Evolutionary conservation across 495 filamentous ascomycete species (phyloP).

Genomic region (Penicillium ochrochloron): DNA sequence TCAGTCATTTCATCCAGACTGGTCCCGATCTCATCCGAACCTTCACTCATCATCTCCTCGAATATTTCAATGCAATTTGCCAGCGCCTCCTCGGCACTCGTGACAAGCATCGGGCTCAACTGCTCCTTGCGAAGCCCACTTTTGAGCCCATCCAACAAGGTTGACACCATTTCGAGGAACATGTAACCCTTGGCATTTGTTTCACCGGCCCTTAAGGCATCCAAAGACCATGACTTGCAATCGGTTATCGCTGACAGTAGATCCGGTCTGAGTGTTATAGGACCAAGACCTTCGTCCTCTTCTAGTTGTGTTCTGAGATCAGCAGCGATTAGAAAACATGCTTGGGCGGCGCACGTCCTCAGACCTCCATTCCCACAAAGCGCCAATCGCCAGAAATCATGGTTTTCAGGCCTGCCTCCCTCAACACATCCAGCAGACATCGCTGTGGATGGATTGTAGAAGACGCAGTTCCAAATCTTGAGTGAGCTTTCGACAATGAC

Average conservation of each 20-base stretch:
- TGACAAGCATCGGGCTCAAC: slow-evolving; percentile 33
- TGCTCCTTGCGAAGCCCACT: slow-evolving; percentile 39
- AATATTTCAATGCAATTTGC: slow-evolving; percentile 40
- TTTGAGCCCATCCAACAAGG: slow-evolving; percentile 51
- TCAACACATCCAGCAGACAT: slow-evolving; percentile 11
- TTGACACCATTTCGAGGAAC: slow-evolving; percentile 42
- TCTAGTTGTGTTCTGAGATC: slow-evolving; percentile 56
- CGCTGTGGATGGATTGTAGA: slow-evolving; percentile 36
- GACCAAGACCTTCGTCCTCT: slow-evolving; percentile 54
- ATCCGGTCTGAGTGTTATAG: slow-evolving; percentile 49
- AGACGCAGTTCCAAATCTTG: slow-evolving; percentile 52
- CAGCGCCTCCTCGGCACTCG: slow-evolving; percentile 43
- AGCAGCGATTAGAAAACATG: slow-evolving; percentile 45
- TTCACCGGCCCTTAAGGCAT: slow-evolving; percentile 52
- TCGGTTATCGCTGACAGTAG: slow-evolving; percentile 53
- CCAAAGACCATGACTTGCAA: slow-evolving; percentile 46
- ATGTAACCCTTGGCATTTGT: slow-evolving; percentile 63
- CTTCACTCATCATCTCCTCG: slow-evolving; percentile 25
- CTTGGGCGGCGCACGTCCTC: slow-evolving; percentile 46
- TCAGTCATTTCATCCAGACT: slow-evolving; percentile 10
- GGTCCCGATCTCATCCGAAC: slow-evolving; percentile 12
- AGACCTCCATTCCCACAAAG: slow-evolving; percentile 53
- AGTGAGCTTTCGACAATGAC: slow-evolving; percentile 53
- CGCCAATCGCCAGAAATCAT: slow-evolving; percentile 35
- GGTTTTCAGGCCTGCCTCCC: not conserved